These are phyloP conservation scores for Candida lessepsii DNA, from an alignment of 805 yeast species.

Conservation along the genomic window DNA sequence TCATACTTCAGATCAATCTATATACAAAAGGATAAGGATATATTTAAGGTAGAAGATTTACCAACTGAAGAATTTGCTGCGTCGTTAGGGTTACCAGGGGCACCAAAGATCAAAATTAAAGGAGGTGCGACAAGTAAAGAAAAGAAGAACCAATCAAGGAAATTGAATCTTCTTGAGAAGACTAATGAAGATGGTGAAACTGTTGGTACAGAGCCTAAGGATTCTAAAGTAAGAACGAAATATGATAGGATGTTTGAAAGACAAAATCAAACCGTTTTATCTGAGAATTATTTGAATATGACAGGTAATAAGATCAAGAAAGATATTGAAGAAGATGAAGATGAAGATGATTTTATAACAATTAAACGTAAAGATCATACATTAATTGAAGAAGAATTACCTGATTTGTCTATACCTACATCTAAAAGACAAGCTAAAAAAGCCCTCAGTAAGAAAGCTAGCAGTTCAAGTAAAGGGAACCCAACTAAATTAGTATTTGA, in stretches of 20 bases:
- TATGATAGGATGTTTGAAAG: constrained; percentile 96
- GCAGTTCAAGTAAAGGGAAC: constrained; percentile 57
- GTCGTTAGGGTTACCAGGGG: constrained; percentile 92
- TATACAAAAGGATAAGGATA: constrained; percentile 82
- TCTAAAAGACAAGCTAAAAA: constrained; percentile 84
- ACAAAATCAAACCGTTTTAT: constrained; percentile 84
- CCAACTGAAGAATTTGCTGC: constrained; percentile 84
- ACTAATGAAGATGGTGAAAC: constrained; percentile 58
- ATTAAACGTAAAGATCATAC: constrained; percentile 79
- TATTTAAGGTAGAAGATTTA: constrained; percentile 72
- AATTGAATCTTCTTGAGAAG: constrained; percentile 55
- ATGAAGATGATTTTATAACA: constrained; percentile 73
- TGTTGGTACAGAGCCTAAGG: constrained; percentile 37
- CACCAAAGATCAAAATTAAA: constrained; percentile 82
- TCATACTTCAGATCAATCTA: constrained; percentile 85
- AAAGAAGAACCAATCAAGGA: constrained; percentile 78
- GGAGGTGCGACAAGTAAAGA: constrained; percentile 59
- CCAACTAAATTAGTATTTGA: constrained; percentile 84
- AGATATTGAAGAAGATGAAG: constrained; percentile 17
- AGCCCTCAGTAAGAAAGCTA: constrained; percentile 82
- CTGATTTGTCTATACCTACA: constrained; percentile 59
- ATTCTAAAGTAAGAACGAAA: constrained; percentile 67
- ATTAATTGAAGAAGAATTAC: constrained; percentile 61
- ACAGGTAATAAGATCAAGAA: constrained; percentile 45
- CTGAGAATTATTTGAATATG: constrained; percentile 82